Conservation (phyloP, 2,329 filamentous ascomycete genomes). For the Aspergillus ruber region DNA sequence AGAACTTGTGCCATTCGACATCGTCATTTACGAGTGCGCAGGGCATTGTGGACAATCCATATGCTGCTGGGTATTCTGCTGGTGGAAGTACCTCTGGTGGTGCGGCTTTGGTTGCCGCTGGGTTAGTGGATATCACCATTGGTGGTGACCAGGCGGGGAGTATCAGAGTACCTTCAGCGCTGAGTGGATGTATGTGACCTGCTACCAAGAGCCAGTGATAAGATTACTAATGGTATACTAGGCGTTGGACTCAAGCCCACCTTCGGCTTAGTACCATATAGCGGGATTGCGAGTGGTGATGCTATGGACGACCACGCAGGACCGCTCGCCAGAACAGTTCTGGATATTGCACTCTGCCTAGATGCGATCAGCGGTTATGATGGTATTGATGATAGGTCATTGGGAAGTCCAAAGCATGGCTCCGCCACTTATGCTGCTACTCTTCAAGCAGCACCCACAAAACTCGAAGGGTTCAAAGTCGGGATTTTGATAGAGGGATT, state of each 20-base stretch:
- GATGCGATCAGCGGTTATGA: conserved; percentile 46
- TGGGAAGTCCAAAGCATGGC: conserved; percentile 22
- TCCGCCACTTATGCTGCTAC: conserved; percentile 12
- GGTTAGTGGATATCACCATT: conserved; percentile 23
- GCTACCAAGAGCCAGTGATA: neutral
- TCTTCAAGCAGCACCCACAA: conserved; percentile 4
- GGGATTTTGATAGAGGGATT: conserved; percentile 45
- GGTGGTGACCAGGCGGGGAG: conserved; percentile 30
- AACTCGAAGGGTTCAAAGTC: conserved; percentile 23
- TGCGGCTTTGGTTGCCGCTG: conserved; percentile 20
- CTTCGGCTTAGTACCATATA: conserved; percentile 47
- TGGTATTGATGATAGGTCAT: conserved; percentile 42
- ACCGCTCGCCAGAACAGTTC: conserved; percentile 37
- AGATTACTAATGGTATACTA: conserved; percentile 1
- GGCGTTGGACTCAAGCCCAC: conserved; percentile 48
- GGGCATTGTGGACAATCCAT: conserved; percentile 22
- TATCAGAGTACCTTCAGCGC: conserved; percentile 34
- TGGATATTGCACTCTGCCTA: conserved; percentile 38
- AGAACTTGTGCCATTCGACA: conserved; percentile 44
- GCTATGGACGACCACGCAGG: conserved; percentile 48
- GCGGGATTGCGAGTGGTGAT: conserved; percentile 44
- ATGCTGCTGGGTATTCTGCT: conserved; percentile 22
- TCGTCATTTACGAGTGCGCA: conserved; percentile 24
- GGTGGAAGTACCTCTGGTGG: conserved; percentile 25
- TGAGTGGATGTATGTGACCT: conserved; percentile 30